These are phyloP conservation scores for Pseudonitzschia delicatissima DNA, from an alignment of 108 stramenopile species.

Conservation along the genomic window DNA sequence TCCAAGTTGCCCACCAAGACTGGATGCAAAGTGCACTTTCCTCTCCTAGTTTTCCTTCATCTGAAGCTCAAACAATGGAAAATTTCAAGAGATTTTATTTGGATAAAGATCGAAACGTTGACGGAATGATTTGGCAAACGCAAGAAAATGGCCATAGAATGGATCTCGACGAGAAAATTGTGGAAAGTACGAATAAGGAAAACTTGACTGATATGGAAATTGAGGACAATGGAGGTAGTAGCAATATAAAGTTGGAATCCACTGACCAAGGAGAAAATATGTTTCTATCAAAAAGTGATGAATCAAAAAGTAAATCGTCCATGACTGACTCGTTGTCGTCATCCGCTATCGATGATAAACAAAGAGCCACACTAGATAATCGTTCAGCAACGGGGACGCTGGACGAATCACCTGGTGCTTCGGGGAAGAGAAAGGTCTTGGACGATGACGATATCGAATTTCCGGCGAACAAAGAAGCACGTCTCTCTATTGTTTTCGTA, in stretches of 20 bases:
- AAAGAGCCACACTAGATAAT: neutral
- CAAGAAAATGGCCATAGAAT: neutral
- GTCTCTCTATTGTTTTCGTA: constrained; percentile 3
- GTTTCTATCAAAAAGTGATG: neutral
- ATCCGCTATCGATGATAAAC: constrained; percentile 4
- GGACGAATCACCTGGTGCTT: neutral
- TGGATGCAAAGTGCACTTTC: constrained; percentile 33
- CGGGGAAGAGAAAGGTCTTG: neutral
- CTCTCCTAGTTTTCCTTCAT: constrained; percentile 10
- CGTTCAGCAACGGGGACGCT: neutral
- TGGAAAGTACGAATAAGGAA: neutral
- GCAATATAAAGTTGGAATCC: neutral
- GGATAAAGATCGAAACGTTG: constrained; percentile 38
- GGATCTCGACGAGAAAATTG: neutral
- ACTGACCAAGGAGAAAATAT: neutral
- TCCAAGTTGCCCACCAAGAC: constrained; percentile 57
- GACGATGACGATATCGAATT: constrained; percentile 1
- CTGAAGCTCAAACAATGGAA: constrained; percentile 18
- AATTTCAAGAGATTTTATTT: constrained; percentile 45
- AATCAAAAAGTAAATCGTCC: constrained; percentile 1
- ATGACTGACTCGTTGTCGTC: neutral
- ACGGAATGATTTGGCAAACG: constrained; percentile 53
- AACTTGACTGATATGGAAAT: neutral
- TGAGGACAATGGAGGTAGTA: neutral
- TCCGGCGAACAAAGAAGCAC: neutral